Conservation (phyloP, 2,329 filamentous ascomycete species). For the Colletotrichum orchidophilum region DNA sequence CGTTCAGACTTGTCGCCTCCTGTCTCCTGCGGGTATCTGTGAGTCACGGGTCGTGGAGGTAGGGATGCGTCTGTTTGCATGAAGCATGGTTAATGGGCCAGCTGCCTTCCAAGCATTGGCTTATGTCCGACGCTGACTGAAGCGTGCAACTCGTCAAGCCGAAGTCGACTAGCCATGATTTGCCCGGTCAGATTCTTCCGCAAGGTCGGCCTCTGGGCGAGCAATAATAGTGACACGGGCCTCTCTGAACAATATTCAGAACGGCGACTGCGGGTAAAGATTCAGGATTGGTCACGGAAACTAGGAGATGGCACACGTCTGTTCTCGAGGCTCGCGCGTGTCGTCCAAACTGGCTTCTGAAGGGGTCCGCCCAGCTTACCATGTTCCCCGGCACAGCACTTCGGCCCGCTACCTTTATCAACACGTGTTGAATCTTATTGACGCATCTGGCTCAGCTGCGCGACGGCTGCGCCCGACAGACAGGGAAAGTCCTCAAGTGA, state of each 20-base stretch:
- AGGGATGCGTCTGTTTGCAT: conserved; percentile 7
- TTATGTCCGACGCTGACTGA: neutral
- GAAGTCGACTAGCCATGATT: neutral
- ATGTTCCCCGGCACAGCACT: neutral
- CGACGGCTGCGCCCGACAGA: neutral
- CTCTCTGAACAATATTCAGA: neutral
- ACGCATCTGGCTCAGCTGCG: neutral
- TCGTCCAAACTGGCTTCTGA: neutral
- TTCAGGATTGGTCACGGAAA: neutral
- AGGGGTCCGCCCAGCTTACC: neutral
- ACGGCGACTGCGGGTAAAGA: neutral
- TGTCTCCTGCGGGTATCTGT: neutral
- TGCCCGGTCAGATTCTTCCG: neutral
- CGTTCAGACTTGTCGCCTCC: neutral
- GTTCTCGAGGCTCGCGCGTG: neutral
- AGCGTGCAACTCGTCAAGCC: neutral
- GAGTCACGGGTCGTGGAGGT: conserved; percentile 20
- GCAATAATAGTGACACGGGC: neutral
- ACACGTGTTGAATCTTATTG: conserved; percentile 1
- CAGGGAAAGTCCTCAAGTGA: neutral
- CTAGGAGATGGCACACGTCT: neutral
- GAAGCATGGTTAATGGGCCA: neutral
- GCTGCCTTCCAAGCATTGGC: neutral
- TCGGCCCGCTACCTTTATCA: neutral
- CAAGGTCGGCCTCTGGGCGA: neutral